These are phyloP conservation scores for Xylariaceae sp. DNA, from an alignment of 2,329 filamentous ascomycete species.

Conservation along the genomic window DNA sequence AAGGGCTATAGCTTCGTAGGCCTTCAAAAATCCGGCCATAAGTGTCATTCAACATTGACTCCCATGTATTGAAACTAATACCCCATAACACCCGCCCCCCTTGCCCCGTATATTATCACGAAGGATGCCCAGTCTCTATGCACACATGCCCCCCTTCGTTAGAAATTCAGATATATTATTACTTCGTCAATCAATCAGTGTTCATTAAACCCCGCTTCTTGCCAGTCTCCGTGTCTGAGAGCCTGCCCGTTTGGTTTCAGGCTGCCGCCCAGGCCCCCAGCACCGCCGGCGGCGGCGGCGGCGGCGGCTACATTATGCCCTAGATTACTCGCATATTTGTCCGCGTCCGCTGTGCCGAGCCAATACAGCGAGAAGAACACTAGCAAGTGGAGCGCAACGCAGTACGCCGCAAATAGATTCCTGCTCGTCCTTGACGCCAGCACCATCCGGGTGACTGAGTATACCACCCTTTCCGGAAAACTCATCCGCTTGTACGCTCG, in stretches of 20 bases:
- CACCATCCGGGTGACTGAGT: constrained; percentile 85
- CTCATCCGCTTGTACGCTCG: constrained; percentile 91
- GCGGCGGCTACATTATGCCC: constrained; percentile 44
- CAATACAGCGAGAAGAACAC: constrained; percentile 85
- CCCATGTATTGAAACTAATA: neutral
- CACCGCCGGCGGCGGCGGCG: constrained; percentile 42
- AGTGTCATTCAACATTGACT: neutral
- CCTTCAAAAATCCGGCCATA: too few species aligned
- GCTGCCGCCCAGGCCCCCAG: constrained; percentile 32
- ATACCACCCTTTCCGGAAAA: constrained; percentile 81
- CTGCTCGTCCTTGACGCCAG: constrained; percentile 83
- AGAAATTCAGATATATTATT: constrained; percentile 12
- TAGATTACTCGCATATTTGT: constrained; percentile 53
- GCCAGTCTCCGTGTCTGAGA: constrained; percentile 52
- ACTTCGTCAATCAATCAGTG: constrained; percentile 26
- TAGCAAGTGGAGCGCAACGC: constrained; percentile 78
- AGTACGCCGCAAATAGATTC: constrained; percentile 91
- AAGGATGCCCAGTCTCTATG: neutral
- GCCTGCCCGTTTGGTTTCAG: constrained; percentile 25
- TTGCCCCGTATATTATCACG: neutral
- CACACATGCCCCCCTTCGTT: neutral
- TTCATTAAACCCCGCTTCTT: constrained; percentile 54
- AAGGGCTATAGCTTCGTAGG: too few species aligned
- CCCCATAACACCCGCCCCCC: neutral
- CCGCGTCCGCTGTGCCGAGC: constrained; percentile 64